phyloP scores from a whole-genome alignment of 495 filamentous ascomycete species.

The Xylaria flabelliformis region DNA sequence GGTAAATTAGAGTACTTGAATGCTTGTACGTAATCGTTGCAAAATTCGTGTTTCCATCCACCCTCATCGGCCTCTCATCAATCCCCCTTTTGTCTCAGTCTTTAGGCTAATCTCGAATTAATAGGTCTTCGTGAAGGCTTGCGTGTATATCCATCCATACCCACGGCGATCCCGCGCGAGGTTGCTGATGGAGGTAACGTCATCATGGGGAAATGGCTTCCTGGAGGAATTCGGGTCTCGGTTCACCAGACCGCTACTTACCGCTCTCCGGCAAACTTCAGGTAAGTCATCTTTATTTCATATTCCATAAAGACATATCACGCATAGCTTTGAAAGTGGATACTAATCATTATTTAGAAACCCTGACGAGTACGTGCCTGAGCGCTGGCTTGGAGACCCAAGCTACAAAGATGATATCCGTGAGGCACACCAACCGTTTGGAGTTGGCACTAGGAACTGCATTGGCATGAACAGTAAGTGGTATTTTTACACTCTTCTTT shows the following conservation, averaged over 20 bases:
- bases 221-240: conserved; percentile 47
- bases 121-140: conserved; percentile 57
- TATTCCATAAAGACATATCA: background rate
- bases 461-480: conserved; percentile 37
- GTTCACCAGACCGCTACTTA: conserved; percentile 47
- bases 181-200: conserved; percentile 51
- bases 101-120: background rate
- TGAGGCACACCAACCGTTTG: conserved; percentile 42
- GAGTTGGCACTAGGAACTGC: conserved; percentile 38
- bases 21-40: conserved; percentile 43
- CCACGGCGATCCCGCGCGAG: conserved; percentile 52
- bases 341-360: conserved; percentile 11
- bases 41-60: background rate
- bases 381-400: conserved; percentile 41
- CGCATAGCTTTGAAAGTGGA: conserved; percentile 31
- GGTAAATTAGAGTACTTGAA: conserved; percentile 57
- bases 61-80: background rate
- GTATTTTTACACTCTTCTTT: background rate
- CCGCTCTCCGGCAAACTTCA: conserved; percentile 50
- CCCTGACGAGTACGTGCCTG: conserved; percentile 54
- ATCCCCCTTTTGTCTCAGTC: background rate
- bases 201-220: conserved; percentile 54
- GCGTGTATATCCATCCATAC: conserved; percentile 63
- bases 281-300: background rate
- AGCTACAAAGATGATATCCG: conserved; percentile 42